Base-by-base conservation (phyloP, 257 asterid genomes). In the Fraxinus pennsylvanica region DNA sequence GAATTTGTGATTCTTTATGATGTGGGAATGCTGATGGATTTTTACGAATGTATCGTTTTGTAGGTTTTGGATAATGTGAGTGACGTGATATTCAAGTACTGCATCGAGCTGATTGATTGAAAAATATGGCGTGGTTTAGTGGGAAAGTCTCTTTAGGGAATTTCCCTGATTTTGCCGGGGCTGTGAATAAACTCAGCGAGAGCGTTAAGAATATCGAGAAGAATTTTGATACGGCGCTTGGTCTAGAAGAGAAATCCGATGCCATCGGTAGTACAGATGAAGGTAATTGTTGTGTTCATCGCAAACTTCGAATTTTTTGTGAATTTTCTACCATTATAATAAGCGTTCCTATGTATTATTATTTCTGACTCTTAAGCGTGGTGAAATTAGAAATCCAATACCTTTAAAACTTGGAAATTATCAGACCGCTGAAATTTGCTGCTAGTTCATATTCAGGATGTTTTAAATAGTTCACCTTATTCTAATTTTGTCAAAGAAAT, bases 181-280 rank as follows among this genome's bases (percentile, higher is more conserved):
- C 98, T 41, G 96, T 96, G 81, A 96, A 91, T 84, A 96, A 96
- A 82, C 87, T 96, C 75, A 92, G 97, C 83, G 99, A 96, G 86
- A 90, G 99, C 84, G 99, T 93, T 67, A 96, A 96, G 81, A 93
- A 88, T 79, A 96, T 96, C 12, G 99, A 93, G 89, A 93, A 96
- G 88, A 96, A 94, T 88, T 96, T 96, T 82, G 99, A 96, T 52
- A 88, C 71, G 22, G 99, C 99, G 14, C 93, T 96, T 52, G 99
- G 99, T 69, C 90, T 96, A n/a, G 97, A 96, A 76, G 99, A 92
- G 87, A 89, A 90, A 76, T 81, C 97, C 19, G 92, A 88, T 72
- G 80, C 81, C 43, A 45, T 79, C 57, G 76, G 65, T 35, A 87
- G 87, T 79, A 83, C 70, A 38, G 82, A 79, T 78, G 99, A 93